Conservation (phyloP, 2,329 filamentous ascomycete species). For the Paramyrothecium sp. region DNA sequence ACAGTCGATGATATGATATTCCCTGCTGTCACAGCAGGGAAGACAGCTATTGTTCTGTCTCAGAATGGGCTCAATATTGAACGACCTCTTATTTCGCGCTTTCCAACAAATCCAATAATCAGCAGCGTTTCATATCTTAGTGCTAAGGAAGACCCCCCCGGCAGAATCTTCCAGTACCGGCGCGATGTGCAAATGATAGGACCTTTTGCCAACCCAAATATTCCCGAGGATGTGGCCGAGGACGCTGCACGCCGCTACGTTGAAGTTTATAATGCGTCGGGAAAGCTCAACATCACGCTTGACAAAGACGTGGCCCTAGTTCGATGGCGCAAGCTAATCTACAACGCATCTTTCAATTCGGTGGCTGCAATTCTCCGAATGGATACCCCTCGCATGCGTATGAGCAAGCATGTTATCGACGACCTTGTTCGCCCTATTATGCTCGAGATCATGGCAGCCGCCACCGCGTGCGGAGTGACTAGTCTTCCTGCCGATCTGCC, state of each 20-base stretch:
- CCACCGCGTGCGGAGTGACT: conserved; percentile 36
- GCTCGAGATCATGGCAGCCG: conserved; percentile 47
- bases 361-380: conserved; percentile 49
- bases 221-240: conserved; percentile 18
- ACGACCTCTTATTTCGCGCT: conserved; percentile 45
- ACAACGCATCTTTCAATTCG: conserved; percentile 50
- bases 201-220: conserved; percentile 39
- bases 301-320: conserved; percentile 38
- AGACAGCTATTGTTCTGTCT: conserved; percentile 54
- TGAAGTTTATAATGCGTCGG: conserved; percentile 42
- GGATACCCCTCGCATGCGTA: conserved; percentile 48
- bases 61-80: conserved; percentile 67
- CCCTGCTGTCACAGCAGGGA: conserved; percentile 47
- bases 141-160: conserved; percentile 43
- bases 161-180: conserved; percentile 51
- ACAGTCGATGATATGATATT: conserved; percentile 45
- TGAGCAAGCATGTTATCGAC: conserved; percentile 41
- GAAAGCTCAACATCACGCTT: conserved; percentile 40
- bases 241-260: conserved; percentile 41
- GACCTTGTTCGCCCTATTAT: conserved; percentile 52
- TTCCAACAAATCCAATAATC: conserved; percentile 51
- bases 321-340: conserved; percentile 51
- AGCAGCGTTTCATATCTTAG: conserved; percentile 53
- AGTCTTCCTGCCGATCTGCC: conserved; percentile 42
- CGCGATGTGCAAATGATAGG: conserved; percentile 49